These are phyloP conservation scores for Pleurotus tuoliensis DNA, from an alignment of 768 basidiomycete species.

Conservation along the genomic window DNA sequence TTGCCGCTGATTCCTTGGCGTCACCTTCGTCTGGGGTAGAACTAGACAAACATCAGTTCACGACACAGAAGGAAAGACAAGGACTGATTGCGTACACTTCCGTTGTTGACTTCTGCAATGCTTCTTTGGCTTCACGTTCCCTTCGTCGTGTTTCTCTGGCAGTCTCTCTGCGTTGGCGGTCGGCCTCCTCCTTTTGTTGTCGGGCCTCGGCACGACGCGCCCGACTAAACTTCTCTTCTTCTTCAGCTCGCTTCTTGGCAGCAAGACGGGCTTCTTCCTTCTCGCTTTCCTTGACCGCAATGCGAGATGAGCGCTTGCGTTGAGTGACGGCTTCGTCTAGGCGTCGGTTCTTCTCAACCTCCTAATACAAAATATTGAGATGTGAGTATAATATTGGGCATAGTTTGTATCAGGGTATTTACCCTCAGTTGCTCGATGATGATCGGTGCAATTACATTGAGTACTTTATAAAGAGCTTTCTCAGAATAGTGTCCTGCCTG, in stretches of 20 bases:
- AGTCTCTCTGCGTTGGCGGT: constrained; percentile 49
- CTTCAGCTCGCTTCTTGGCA: constrained; percentile 59
- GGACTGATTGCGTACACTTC: constrained; percentile 16
- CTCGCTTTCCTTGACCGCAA: constrained; percentile 78
- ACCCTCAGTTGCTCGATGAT: constrained; percentile 68
- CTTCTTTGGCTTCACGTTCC: constrained; percentile 45
- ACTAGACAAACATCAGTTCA: neutral
- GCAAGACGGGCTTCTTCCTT: constrained; percentile 66
- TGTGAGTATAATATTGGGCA: constrained; percentile 4
- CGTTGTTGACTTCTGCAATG: constrained; percentile 23
- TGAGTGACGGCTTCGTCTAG: constrained; percentile 75
- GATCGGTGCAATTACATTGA: constrained; percentile 69
- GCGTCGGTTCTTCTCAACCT: constrained; percentile 55
- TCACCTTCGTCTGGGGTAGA: neutral
- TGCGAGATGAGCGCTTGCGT: constrained; percentile 88
- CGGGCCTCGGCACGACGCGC: constrained; percentile 55
- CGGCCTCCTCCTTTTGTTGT: constrained; percentile 52
- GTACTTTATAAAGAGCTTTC: constrained; percentile 67
- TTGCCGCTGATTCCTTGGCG: neutral
- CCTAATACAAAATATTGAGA: constrained; percentile 31
- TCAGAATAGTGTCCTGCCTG: constrained; percentile 77
- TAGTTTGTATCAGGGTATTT: constrained; percentile 16
- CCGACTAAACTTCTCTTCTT: constrained; percentile 64
- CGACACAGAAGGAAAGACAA: neutral
- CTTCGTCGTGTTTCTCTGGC: constrained; percentile 53